These are phyloP conservation scores for Thraustotheca clavata DNA, from an alignment of 352 stramenopile genomes.

Conservation along the genomic window DNA sequence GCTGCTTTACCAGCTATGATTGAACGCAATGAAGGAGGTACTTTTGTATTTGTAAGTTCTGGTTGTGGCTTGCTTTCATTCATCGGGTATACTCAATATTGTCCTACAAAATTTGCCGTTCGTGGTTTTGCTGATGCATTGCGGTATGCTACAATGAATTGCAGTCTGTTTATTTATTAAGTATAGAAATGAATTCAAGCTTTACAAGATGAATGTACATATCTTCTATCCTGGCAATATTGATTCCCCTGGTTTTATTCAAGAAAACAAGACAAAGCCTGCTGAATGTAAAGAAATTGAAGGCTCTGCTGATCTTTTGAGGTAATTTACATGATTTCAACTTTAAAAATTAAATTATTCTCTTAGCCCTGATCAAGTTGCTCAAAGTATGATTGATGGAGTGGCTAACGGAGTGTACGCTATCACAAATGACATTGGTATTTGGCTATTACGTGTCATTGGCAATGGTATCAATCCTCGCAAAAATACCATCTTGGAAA, in stretches of 20 bases:
- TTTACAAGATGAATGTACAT: slow-evolving; percentile 59
- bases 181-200: slow-evolving; percentile 65
- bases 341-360: slow-evolving; percentile 25
- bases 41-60: slow-evolving; percentile 66
- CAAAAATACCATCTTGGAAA: slow-evolving; percentile 61
- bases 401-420: slow-evolving; percentile 59
- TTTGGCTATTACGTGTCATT: slow-evolving; percentile 59
- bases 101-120: slow-evolving; percentile 72
- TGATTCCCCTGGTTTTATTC: slow-evolving; percentile 60
- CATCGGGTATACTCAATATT: slow-evolving; percentile 78
- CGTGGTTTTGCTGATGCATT: slow-evolving; percentile 66
- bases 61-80: slow-evolving; percentile 62
- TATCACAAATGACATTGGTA: slow-evolving; percentile 73
- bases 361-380: slow-evolving; percentile 47
- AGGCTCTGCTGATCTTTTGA: slow-evolving; percentile 25
- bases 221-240: slow-evolving; percentile 82
- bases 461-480: slow-evolving; percentile 67
- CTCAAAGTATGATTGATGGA: slow-evolving; percentile 53
- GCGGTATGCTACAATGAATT: slow-evolving; percentile 36
- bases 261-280: slow-evolving; percentile 71
- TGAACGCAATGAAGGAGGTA: slow-evolving; percentile 39
- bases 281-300: slow-evolving; percentile 68
- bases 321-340: background rate
- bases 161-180: slow-evolving; percentile 29
- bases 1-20: slow-evolving; percentile 75